phyloP scores from a whole-genome alignment of 148 eudicot genomes.

The Fagopyrum esculentum region DNA sequence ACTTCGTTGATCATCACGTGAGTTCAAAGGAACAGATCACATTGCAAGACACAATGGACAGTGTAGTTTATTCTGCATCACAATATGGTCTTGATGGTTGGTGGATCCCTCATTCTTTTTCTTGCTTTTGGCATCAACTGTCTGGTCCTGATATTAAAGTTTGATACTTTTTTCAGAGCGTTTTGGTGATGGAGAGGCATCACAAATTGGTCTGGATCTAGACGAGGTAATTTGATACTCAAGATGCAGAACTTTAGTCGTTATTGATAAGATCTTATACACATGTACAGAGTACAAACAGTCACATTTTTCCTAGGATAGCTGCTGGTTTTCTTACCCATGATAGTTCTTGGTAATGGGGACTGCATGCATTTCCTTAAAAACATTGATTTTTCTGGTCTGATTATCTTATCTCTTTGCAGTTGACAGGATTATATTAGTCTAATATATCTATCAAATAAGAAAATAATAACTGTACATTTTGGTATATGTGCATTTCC shows the following conservation, averaged over 20 bases:
- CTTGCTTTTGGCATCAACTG: not conserved
- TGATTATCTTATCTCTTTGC: too few species aligned
- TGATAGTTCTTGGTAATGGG: too few species aligned
- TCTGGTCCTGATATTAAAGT: not conserved
- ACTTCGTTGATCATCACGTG: conserved; percentile 84
- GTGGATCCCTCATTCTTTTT: conserved; percentile 16
- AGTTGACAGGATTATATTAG: too few species aligned
- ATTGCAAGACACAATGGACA: conserved; percentile 85
- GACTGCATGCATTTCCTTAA: too few species aligned
- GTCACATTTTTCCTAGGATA: too few species aligned
- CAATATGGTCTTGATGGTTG: conserved; percentile 92
- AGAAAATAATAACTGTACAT: too few species aligned
- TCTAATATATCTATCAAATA: too few species aligned
- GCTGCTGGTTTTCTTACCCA: too few species aligned
- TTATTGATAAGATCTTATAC: not conserved
- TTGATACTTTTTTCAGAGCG: conserved; percentile 51
- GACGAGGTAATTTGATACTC: conserved; percentile 25
- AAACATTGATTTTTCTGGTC: too few species aligned
- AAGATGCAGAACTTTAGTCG: not conserved
- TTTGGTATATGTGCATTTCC: too few species aligned
- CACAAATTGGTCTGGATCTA: conserved; percentile 75
- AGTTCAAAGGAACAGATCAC: conserved; percentile 97
- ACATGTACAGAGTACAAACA: too few species aligned
- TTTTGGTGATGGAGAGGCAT: conserved; percentile 91
- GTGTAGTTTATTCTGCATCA: conserved; percentile 62